Percentiles rank a stretch among this genome's conserved stretches.
Evolutionary conservation across 805 yeast genomes (phyloP).

Genomic region (Saccharomycopsis fermentans): DNA sequence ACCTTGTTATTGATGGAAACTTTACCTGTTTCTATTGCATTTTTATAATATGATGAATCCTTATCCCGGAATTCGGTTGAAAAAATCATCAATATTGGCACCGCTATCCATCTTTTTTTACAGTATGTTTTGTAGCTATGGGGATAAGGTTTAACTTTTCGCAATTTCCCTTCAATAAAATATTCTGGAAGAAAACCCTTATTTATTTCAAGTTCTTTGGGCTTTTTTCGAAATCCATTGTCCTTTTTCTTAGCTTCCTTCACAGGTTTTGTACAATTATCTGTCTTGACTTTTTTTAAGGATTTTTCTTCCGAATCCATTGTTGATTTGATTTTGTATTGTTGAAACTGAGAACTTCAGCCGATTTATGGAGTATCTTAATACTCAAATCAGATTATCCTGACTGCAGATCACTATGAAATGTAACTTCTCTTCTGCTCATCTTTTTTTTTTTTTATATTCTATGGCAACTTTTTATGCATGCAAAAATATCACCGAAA

Average conservation of each 20-base stretch:
- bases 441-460: no score
- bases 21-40: slow-evolving; percentile 47
- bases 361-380: no score
- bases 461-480: background rate
- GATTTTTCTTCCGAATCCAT: background rate
- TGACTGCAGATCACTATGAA: no score
- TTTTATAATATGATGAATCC: slow-evolving; percentile 52
- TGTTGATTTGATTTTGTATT: no score
- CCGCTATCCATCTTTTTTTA: slow-evolving; percentile 83
- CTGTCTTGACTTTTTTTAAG: background rate
- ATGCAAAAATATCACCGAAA: background rate
- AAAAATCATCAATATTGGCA: slow-evolving; percentile 74
- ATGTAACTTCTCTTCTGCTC: no score
- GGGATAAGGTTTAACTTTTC: slow-evolving; percentile 76
- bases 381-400: no score
- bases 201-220: background rate
- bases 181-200: background rate
- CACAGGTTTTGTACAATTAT: background rate
- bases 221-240: slow-evolving; percentile 8
- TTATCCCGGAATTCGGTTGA: slow-evolving; percentile 76
- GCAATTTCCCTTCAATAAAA: slow-evolving; percentile 44
- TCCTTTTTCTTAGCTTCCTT: background rate
- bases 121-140: slow-evolving; percentile 88
- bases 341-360: no score
- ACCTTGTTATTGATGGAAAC: slow-evolving; percentile 57